phyloP scores from a whole-genome alignment of 441 rosid genomes.

The Mallotus repandus region DNA sequence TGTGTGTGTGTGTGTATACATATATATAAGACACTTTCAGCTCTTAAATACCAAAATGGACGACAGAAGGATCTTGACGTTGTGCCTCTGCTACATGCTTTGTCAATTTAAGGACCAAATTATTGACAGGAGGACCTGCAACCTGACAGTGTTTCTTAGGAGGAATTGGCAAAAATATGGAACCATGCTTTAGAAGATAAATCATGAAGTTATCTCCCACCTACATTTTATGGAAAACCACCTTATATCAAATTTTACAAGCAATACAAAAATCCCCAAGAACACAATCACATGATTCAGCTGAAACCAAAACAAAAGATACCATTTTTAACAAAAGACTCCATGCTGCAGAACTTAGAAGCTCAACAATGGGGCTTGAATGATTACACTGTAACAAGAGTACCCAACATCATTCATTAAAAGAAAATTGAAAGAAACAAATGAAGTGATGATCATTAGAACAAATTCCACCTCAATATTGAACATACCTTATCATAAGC shows the following conservation, averaged over 20 bases:
- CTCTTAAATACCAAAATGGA: slow-evolving; percentile 26
- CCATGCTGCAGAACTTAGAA: slow-evolving; percentile 65
- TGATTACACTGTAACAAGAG: slow-evolving; percentile 38
- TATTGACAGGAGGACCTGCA: slow-evolving; percentile 59
- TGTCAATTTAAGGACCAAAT: slow-evolving; percentile 26
- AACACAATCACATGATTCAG: not conserved
- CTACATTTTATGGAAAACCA: slow-evolving; percentile 38
- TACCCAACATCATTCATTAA: not conserved
- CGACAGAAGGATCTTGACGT: slow-evolving; percentile 21
- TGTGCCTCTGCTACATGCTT: slow-evolving; percentile 23
- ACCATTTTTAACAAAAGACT: slow-evolving; percentile 71
- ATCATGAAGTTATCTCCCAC: slow-evolving; percentile 69
- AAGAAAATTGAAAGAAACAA: not conserved
- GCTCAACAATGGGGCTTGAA: slow-evolving; percentile 52
- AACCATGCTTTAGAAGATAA: slow-evolving; percentile 59
- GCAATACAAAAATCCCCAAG: not conserved
- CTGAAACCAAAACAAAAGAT: slow-evolving; percentile 10
- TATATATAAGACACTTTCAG: not conserved
- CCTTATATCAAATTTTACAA: not conserved
- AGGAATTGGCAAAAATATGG: slow-evolving; percentile 60
- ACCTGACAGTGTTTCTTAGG: slow-evolving; percentile 63
- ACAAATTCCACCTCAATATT: not conserved
- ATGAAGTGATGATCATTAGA: not conserved
- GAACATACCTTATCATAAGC: slow-evolving; percentile 57
- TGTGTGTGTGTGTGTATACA: too few species aligned